Conservation (phyloP, 139 green algal species). For the Auxenochlorella protothecoides region DNA sequence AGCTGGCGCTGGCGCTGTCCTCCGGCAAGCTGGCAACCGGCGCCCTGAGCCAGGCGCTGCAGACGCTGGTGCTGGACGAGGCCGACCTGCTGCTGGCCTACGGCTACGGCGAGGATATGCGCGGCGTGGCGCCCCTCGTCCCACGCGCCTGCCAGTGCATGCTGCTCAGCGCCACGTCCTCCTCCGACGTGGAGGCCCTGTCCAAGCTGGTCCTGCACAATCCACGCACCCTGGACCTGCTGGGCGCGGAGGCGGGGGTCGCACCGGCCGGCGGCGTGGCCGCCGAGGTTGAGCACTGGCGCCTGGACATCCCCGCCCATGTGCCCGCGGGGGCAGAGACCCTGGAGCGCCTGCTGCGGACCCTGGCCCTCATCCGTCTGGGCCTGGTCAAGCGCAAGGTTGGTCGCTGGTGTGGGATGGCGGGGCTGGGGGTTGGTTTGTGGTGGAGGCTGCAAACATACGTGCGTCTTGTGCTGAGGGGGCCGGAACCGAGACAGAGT, state of each 20-base stretch:
- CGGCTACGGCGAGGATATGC: slow-evolving; percentile 80
- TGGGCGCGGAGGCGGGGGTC: slow-evolving; percentile 3
- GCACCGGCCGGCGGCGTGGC: slow-evolving; percentile 10
- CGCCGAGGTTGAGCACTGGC: slow-evolving; percentile 47
- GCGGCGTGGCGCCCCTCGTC: slow-evolving; percentile 47
- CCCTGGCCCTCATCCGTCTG: slow-evolving; percentile 69
- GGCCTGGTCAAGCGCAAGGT: slow-evolving; percentile 66
- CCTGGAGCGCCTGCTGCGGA: background rate
- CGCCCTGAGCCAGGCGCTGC: slow-evolving; percentile 26
- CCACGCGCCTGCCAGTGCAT: slow-evolving; percentile 70
- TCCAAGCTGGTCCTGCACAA: slow-evolving; percentile 84
- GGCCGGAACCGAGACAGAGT: too few species aligned
- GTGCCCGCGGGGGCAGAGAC: background rate
- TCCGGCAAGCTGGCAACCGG: slow-evolving; percentile 35
- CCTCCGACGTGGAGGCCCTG: slow-evolving; percentile 62
- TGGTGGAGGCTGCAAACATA: too few species aligned
- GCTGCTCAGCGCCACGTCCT: slow-evolving; percentile 84
- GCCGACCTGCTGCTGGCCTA: slow-evolving; percentile 89
- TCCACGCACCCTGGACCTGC: slow-evolving; percentile 69
- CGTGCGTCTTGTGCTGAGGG: too few species aligned
- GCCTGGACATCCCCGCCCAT: slow-evolving; percentile 14
- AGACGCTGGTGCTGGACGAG: slow-evolving; percentile 85
- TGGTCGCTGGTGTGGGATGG: background rate
- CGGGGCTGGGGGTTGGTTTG: background rate
- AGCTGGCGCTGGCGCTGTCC: slow-evolving; percentile 33